Evolutionary conservation across 139 green algal species (phyloP), one percentile per base, ranked within the genome.

Genomic region (Auxenochlorella pyrenoidosa): DNA sequence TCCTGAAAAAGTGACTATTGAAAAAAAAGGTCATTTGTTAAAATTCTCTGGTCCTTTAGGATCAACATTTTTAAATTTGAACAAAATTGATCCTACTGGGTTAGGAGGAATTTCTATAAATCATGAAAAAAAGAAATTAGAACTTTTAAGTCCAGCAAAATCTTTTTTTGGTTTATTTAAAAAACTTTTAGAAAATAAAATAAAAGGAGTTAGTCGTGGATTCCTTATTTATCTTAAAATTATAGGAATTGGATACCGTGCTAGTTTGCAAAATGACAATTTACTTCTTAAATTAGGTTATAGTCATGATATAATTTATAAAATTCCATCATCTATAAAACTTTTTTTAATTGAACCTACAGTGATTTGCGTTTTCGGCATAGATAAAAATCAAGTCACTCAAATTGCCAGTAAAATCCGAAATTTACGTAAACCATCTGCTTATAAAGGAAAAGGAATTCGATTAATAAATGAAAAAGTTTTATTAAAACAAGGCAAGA

Each of bases 391-490:
- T 83, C 87, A 93, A 86, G 77, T 93, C 22, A 92, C 85, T 44
- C 90, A 94, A 92, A 88, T 92, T 81, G 92, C 88, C 81, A 44
- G 44, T 73, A 88, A 85, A 89, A 90, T 94, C 86, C 34, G 80
- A 86, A 75, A 60, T 28, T 90, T 92, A 87, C 88, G 88, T 66
- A 63, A 73, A 78, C 89, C 89, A 47, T 85, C 83, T 51, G 82
- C 84, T 41, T 92, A 94, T 82, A 92, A 93, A 88, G 82, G 80
- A 81, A 92, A 91, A 87, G 89, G 89, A 86, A 92, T 92, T 88
- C 82, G 89, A 80, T 86, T 91, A 86, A 68, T 92, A 84, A 86
- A 89, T 88, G 68, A 90, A 88, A 89, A 91, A 80, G 77, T 91
- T 47, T 76, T 51, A 73, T 65, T 90, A 65, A 93, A 90, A 89